Base-by-base conservation (phyloP, 1,284 basidiomycete genomes). In the Sporisorium exsertum region DNA sequence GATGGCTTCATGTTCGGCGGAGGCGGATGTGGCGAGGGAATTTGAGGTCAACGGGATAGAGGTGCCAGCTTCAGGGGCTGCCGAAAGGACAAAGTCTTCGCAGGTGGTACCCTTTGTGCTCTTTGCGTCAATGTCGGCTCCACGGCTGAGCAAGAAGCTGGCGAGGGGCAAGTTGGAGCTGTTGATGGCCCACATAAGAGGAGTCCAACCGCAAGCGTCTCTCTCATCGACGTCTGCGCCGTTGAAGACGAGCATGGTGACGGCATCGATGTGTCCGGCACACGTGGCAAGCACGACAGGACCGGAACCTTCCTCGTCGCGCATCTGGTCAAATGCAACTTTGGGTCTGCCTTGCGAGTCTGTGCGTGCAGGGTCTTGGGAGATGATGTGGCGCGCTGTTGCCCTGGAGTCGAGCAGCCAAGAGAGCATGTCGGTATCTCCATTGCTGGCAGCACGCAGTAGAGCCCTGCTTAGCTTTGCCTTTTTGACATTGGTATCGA, bases 151-250 rank as follows among this genome's bases (percentile, higher is more conserved):
- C 27, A 99, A 88, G 87, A 94, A 93, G 0, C 94, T 94, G 37
- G 97, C 91, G 18, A 98, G 88, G 1, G 95, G 95, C 7, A 95
- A 92, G 37, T 96, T 94, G 15, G 94, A 92, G 51, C 94, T 88
- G 62, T 97, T 87, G 16, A 92, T 93, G 12, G 95, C 94, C 87
- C 96, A 93, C 84, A 97, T 96, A n/a, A 99, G 88, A 1, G 95
- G 91, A 3, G 94, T 95, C 95, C 95, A 98, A 45, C 95, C 95
- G 65, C 78, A 68, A 13, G 73, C 63, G 46, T 83, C 81, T 10
- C 79, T 56, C 43, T 83, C 81, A 32, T 83, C 72, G 37, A 83
- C 59, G 26, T 78, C 67, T 24, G 79, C 80, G 24, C 81, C 81
- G 45, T 67, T 61, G 42, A 67, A 43, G 27, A 81, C 54, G 16